Percentiles rank a stretch among this genome's conserved stretches.
Evolutionary conservation across 2,329 filamentous ascomycete species (phyloP).

Genomic region (Exophiala sp.): DNA sequence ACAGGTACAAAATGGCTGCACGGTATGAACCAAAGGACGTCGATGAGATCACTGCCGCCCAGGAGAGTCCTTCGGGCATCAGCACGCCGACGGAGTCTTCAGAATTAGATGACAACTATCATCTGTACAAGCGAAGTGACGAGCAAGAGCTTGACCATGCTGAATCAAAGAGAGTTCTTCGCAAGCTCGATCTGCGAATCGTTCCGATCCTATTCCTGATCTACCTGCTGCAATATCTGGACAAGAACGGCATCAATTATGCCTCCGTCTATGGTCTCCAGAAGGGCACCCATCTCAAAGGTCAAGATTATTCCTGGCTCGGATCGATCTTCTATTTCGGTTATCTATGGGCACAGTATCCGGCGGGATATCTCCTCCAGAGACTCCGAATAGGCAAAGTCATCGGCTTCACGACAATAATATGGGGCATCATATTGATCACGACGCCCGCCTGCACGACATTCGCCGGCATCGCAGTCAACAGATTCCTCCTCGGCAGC

Average conservation of each 20-base stretch:
- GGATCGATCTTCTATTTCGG: constrained; percentile 49
- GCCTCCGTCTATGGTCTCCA: constrained; percentile 46
- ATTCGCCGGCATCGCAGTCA: constrained; percentile 20
- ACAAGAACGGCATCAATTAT: constrained; percentile 27
- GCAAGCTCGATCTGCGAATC: constrained; percentile 24
- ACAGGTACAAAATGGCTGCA: constrained; percentile 10
- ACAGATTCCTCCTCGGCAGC: constrained; percentile 18
- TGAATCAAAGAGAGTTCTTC: constrained; percentile 17
- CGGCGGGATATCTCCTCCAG: constrained; percentile 49
- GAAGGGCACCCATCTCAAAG: constrained; percentile 36
- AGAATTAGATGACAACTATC: constrained; percentile 38
- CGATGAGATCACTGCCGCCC: constrained; percentile 16
- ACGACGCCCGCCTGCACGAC: constrained; percentile 17
- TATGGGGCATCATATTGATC: constrained; percentile 21
- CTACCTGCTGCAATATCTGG: constrained; percentile 26
- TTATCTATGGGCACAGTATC: constrained; percentile 20
- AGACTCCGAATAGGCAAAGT: constrained; percentile 49
- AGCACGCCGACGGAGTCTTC: constrained; percentile 6
- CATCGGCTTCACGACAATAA: constrained; percentile 36
- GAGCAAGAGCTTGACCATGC: constrained; percentile 27
- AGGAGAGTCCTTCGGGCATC: constrained; percentile 8
- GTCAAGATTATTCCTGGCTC: constrained; percentile 47
- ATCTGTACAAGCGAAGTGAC: constrained; percentile 34
- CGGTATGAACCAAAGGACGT: constrained; percentile 4
- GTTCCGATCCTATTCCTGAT: constrained; percentile 24